phyloP scores from a whole-genome alignment of 2,329 filamentous ascomycete genomes.

The Neonectria neomacrospora region DNA sequence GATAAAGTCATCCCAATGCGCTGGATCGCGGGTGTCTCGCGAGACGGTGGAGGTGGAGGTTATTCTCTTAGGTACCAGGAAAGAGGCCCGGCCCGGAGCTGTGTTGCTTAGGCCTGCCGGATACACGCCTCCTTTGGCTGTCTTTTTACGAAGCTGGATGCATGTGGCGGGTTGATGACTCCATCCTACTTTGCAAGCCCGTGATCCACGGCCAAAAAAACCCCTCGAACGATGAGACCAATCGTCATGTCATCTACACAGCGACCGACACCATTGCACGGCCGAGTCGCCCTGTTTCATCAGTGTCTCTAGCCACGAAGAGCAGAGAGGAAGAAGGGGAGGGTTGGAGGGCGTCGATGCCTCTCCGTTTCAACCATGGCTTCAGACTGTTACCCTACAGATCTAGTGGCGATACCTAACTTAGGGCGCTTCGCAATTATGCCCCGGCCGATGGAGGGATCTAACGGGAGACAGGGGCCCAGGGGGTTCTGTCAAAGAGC shows the following conservation, averaged over 20 bases:
- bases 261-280: conserved; percentile 12
- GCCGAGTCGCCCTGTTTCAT: conserved; percentile 14
- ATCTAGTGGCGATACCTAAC: background rate
- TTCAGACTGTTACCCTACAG: background rate
- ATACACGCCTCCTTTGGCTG: background rate
- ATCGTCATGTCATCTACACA: no score
- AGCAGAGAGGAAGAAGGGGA: background rate
- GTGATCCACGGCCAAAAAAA: no score
- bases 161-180: background rate
- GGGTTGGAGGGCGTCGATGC: background rate
- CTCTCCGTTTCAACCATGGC: background rate
- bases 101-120: background rate
- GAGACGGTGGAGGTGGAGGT: background rate
- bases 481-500: background rate
- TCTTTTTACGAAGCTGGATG: background rate
- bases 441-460: conserved; percentile 8
- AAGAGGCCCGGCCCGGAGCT: background rate
- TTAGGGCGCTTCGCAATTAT: conserved; percentile 15
- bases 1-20: background rate
- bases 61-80: conserved; percentile 6
- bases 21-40: conserved; percentile 14
- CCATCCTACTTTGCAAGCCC: no score
- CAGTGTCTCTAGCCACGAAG: conserved; percentile 10
- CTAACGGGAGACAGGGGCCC: conserved; percentile 6
- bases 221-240: conserved; percentile 1